These are phyloP conservation scores for Microdochium paspali DNA, from an alignment of 2,329 filamentous ascomycete genomes.

Conservation along the genomic window DNA sequence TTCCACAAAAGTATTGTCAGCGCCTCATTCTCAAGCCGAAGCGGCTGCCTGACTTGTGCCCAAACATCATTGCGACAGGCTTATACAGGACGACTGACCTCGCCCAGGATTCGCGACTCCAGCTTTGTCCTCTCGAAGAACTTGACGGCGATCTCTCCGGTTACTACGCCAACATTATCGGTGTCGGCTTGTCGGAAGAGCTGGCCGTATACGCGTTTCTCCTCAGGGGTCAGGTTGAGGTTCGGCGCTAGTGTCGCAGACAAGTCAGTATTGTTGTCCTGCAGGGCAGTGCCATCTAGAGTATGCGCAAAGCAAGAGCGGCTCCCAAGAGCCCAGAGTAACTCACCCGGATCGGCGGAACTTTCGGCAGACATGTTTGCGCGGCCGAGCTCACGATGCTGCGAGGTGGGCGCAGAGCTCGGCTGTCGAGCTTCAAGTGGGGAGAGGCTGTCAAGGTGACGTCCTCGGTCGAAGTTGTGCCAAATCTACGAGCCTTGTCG, in stretches of 20 bases:
- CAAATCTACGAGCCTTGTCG: too few relatives aligned
- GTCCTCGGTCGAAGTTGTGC: too few relatives aligned
- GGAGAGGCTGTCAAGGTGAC: neutral
- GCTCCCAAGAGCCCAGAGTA: neutral
- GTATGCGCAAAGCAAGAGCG: neutral
- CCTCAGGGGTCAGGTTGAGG: conserved; percentile 80
- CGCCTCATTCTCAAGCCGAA: neutral
- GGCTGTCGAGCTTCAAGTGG: neutral
- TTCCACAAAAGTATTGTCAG: conserved; percentile 3
- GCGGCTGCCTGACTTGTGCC: neutral
- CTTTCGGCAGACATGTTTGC: conserved; percentile 1
- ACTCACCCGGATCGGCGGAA: neutral
- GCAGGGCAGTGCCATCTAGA: neutral
- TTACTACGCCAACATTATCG: conserved; percentile 86
- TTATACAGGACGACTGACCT: conserved; percentile 40
- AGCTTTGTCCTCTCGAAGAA: conserved; percentile 97
- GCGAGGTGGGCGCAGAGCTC: neutral
- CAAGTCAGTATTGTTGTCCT: conserved; percentile 7
- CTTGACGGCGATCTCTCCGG: conserved; percentile 89
- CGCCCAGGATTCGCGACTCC: conserved; percentile 74
- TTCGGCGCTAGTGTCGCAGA: conserved; percentile 44
- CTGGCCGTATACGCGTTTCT: conserved; percentile 89
- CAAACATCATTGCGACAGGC: neutral
- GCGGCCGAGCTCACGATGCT: neutral
- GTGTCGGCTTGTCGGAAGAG: conserved; percentile 90